These are phyloP conservation scores for Phytophthora sp. DNA, from an alignment of 352 stramenopile genomes.

Conservation along the genomic window DNA sequence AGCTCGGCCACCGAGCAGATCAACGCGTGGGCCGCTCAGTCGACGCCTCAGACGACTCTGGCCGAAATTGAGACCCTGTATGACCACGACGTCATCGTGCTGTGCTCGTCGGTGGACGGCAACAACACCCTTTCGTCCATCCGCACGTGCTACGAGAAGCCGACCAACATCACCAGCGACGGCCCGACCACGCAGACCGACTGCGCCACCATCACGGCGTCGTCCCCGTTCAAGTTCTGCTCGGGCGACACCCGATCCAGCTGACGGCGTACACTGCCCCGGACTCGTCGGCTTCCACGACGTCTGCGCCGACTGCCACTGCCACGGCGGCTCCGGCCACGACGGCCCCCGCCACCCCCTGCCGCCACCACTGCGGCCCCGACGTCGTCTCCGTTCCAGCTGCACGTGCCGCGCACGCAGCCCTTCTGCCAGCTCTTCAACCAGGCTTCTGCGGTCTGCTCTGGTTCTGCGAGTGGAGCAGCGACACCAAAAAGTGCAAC, in stretches of 20 bases:
- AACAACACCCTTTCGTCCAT: conserved; percentile 68
- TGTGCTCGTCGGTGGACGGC: conserved; percentile 58
- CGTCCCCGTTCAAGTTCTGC: conserved; percentile 50
- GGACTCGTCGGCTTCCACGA: conserved; percentile 10
- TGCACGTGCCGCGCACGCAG: conserved; percentile 20
- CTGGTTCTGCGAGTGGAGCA: conserved; percentile 35
- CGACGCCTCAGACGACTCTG: conserved; percentile 34
- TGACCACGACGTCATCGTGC: conserved; percentile 57
- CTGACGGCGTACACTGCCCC: conserved; percentile 44
- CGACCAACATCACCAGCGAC: conserved; percentile 32
- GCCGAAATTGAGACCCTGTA: conserved; percentile 53
- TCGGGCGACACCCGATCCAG: conserved; percentile 46
- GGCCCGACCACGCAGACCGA: conserved; percentile 51
- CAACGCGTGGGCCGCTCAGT: conserved; percentile 48
- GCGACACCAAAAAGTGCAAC: conserved; percentile 15
- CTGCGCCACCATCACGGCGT: conserved; percentile 45
- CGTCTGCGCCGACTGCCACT: not conserved
- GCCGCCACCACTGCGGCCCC: not conserved
- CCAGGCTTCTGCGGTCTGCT: conserved; percentile 33
- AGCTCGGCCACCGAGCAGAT: conserved; percentile 48
- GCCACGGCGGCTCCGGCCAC: not conserved
- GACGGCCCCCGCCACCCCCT: conserved; percentile 1
- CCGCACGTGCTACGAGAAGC: conserved; percentile 68
- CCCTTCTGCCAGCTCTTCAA: conserved; percentile 33
- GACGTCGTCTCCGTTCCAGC: conserved; percentile 8